These are phyloP conservation scores for Lycium barbarum DNA, from an alignment of 257 asterid species.

Conservation along the genomic window DNA sequence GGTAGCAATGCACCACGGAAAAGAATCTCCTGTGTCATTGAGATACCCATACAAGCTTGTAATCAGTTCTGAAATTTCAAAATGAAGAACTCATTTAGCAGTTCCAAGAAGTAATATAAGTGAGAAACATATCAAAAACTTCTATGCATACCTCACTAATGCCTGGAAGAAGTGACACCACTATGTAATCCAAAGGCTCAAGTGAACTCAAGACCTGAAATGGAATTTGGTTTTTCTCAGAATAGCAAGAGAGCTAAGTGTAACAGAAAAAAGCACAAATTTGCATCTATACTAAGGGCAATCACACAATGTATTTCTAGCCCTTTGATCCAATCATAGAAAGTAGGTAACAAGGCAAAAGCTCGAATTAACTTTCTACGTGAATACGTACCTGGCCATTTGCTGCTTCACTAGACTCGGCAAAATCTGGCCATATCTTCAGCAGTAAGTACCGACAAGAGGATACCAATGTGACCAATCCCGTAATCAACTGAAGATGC, in stretches of 20 bases:
- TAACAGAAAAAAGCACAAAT: neutral
- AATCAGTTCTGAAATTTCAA: conserved; percentile 13
- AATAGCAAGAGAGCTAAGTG: neutral
- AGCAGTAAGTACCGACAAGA: conserved; percentile 73
- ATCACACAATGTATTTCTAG: neutral
- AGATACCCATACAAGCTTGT: conserved; percentile 28
- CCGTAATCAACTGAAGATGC: conserved; percentile 77
- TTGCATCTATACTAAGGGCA: neutral
- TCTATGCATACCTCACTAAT: conserved; percentile 64
- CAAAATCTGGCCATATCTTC: conserved; percentile 83
- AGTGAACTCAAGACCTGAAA: conserved; percentile 79
- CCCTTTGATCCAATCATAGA: neutral
- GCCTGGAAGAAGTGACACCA: conserved; percentile 88
- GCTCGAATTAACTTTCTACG: neutral
- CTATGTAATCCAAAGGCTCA: conserved; percentile 78
- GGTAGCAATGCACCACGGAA: conserved; percentile 92
- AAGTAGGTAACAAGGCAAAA: neutral
- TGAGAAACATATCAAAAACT: neutral
- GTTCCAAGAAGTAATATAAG: neutral
- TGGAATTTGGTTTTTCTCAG: neutral
- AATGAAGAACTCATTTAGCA: neutral
- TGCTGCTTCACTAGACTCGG: conserved; percentile 84
- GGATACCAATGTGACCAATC: conserved; percentile 72
- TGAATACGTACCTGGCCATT: conserved; percentile 64
- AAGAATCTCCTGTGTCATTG: conserved; percentile 68